A percentile compares a stretch with the other conserved stretches of the same genome.
Evolutionary conservation across 257 asterid species (phyloP).

Genomic region (Solanum ahanhuiri): DNA sequence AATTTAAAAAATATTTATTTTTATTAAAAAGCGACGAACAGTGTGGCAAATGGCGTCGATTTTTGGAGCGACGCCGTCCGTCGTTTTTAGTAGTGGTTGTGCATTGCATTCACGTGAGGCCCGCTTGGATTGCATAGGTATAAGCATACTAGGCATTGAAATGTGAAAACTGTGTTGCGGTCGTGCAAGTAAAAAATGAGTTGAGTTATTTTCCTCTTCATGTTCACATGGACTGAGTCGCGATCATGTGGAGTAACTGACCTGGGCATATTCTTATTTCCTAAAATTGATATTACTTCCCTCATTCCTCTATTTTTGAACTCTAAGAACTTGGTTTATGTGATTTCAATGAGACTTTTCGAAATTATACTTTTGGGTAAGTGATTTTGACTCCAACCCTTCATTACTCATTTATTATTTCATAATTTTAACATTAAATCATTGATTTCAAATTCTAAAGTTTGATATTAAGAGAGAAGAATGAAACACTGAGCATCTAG

Average conservation of each 20-base stretch:
- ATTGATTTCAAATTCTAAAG: neutral
- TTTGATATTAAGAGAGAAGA: neutral
- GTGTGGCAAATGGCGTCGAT: no score
- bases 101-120: neutral
- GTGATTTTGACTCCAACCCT: neutral
- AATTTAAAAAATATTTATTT: no score
- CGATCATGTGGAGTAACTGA: neutral
- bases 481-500: neutral
- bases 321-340: neutral
- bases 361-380: neutral
- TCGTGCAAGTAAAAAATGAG: no score
- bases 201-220: neutral
- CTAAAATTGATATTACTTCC: neutral
- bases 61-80: no score
- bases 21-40: no score
- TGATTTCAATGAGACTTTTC: neutral
- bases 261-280: neutral
- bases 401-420: neutral
- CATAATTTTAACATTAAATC: neutral
- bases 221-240: neutral
- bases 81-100: no score
- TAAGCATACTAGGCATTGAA: neutral
- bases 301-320: neutral
- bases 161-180: neutral
- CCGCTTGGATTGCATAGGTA: neutral